Evolutionary conservation across 805 yeast species (phyloP).

Genomic region (Starmerella bombicola): DNA sequence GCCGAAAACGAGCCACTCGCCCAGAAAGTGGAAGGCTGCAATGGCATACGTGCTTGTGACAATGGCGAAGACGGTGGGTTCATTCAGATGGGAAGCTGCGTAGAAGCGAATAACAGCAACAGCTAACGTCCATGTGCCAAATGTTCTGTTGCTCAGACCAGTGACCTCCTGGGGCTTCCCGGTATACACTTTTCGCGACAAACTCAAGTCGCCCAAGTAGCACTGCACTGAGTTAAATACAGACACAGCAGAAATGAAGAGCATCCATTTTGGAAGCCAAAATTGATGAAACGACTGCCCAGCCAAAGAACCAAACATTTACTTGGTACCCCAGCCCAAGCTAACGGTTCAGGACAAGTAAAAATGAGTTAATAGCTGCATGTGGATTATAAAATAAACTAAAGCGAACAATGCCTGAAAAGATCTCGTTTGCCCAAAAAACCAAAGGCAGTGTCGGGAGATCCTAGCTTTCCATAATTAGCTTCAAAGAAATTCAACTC

Average conservation of each 20-base stretch:
- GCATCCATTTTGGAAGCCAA: slow-evolving; percentile 60
- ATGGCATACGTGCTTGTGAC: slow-evolving; percentile 68
- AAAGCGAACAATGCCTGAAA: too few species aligned
- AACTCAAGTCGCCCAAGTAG: slow-evolving; percentile 56
- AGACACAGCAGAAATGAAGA: slow-evolving; percentile 79
- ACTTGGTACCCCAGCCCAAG: too few species aligned
- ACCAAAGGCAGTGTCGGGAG: too few species aligned
- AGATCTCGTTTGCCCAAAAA: too few species aligned
- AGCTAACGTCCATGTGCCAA: slow-evolving; percentile 94
- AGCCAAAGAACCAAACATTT: too few species aligned
- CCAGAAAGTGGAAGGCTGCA: slow-evolving; percentile 71
- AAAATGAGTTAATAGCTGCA: too few species aligned
- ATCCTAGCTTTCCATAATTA: too few species aligned
- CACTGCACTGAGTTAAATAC: slow-evolving; percentile 82
- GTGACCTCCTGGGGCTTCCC: slow-evolving; percentile 46
- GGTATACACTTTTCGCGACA: slow-evolving; percentile 73
- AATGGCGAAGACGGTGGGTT: slow-evolving; percentile 61
- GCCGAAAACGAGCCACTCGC: slow-evolving; percentile 68
- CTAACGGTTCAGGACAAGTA: too few species aligned
- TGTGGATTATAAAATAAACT: too few species aligned
- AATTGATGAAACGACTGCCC: slow-evolving; percentile 32
- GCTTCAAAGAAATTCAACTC: too few species aligned
- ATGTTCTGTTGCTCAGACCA: slow-evolving; percentile 77
- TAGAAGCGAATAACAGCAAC: slow-evolving; percentile 74
- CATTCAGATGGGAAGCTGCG: slow-evolving; percentile 66